These are phyloP conservation scores for Suillus clintonianus DNA, from an alignment of 768 basidiomycete species.

Conservation along the genomic window DNA sequence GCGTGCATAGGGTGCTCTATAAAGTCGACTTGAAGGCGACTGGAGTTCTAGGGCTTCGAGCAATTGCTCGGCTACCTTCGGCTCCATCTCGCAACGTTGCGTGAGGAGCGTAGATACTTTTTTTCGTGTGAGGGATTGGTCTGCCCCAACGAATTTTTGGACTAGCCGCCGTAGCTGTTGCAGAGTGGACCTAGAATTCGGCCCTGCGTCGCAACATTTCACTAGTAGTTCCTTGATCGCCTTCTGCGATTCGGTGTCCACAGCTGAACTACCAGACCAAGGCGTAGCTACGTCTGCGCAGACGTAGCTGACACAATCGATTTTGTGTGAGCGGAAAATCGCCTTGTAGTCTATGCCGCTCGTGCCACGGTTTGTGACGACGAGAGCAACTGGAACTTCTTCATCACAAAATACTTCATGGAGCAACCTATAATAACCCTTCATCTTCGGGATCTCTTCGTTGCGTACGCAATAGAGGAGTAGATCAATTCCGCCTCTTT, in stretches of 20 bases:
- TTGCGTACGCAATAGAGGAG: constrained; percentile 42
- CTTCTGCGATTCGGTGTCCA: neutral
- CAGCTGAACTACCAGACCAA: neutral
- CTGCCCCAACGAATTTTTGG: neutral
- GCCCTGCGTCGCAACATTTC: neutral
- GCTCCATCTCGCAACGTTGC: neutral
- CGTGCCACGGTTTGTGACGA: constrained; percentile 39
- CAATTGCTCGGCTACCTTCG: neutral
- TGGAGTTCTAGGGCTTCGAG: neutral
- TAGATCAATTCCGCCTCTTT: constrained; percentile 36
- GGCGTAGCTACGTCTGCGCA: neutral
- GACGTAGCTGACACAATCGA: neutral
- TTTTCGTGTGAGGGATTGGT: neutral
- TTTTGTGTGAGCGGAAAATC: neutral
- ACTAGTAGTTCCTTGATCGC: neutral
- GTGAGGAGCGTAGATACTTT: neutral
- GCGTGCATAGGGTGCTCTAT: neutral
- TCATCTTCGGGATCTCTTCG: constrained; percentile 37
- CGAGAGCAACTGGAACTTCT: constrained; percentile 37
- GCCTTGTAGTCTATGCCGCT: neutral
- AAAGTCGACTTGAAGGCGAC: neutral
- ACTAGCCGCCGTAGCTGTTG: neutral
- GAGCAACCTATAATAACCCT: constrained; percentile 34
- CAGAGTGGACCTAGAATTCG: neutral
- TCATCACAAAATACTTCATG: constrained; percentile 38